Evolutionary conservation across 2,329 filamentous ascomycete genomes (phyloP), one percentile per base, ranked within the genome.

Genomic region (Neofusicoccum ribis): DNA sequence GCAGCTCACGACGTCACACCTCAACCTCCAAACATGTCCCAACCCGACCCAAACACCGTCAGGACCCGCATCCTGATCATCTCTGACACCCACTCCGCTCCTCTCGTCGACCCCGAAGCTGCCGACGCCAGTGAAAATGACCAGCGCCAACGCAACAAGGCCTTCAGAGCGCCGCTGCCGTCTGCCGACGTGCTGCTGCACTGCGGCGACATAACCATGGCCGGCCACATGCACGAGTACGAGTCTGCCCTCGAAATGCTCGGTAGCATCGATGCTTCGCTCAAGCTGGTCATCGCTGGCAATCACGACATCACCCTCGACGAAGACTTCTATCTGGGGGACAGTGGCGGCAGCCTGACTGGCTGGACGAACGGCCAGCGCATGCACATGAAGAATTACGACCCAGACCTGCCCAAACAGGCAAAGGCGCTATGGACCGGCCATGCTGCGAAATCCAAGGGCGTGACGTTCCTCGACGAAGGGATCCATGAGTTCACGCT

Each of bases 251-350:
- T 87, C 14, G 70, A 78, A 5, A 79, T 85, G 74, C 77, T 88
- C 6, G 73, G 75, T 12, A 69, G 70, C 0, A 80, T 85, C 41
- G 75, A 84, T 14, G 85, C 85, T 1, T 80, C 82, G 8, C 72
- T 89, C 5, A 89, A 88, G 70, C 77, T 89, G 27, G 82, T 89
- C 20, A 88, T 89, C 66, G 83, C 86, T 0, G 87, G 87, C 0
- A 89, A 89, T 70, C 87, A 89, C 73, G 86, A 88, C 70, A 77
- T 87, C 49, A 83, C 82, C 3, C 78, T 89, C 0, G 86, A 89
- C 67, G 76, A 79, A 44, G 72, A 74, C 0, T 85, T 82, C 71
- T 85, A 83, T 69, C 50, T 56, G n/a, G 58, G 47, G 6, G 6
- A 17, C 39, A 63, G 50, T 41, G 34, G 51, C 20, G 56, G 34